Evolutionary conservation across 2,329 filamentous ascomycete genomes (phyloP), one percentile per base, ranked within the genome.

Genomic region (Penicillium brasilianum): DNA sequence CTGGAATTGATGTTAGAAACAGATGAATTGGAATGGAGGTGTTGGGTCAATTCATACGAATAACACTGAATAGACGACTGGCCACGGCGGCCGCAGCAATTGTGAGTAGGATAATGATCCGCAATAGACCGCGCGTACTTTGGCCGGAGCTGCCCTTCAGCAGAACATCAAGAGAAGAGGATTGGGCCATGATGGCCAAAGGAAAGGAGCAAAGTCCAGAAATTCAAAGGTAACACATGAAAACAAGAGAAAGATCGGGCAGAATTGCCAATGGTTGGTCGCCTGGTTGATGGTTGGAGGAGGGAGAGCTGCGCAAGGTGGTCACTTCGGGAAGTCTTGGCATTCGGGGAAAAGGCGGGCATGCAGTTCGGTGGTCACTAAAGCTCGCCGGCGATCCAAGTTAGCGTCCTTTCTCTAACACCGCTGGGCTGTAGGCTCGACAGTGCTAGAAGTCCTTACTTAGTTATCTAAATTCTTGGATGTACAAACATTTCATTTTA

Each of bases 1-100:
- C 91, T 94, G 72, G 13, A 36, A 34, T 58, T 52, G 62, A 64
- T 25, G 34, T 62, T 22, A 68, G 63, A 57, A 63, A 41, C 57
- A 56, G 59, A 18, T 57, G 56, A 58, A 30, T 61, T 57, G 18
- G 32, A 43, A 3, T 28, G 41, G 22, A 28, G 4, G 10, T 58
- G 51, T 59, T 63, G 52, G 36, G 50, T 20, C 32, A 46, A 34
- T 59, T 63, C 86, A 77, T 87, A 94, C 95, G 91, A 80, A 99
- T 98, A 69, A 99, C 95, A 74, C 93, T 97, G 85, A 99, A 99
- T 70, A 99, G 85, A 80, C 95, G 92, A 80, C 93, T 97, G 69
- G 93, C 88, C 75, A 98, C 87, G 69, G 94, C 93, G 65, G 95
- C 93, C 60, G 87, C 93, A 67, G 95, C 95, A 79, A 99, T 97